Conservation (phyloP, 2,329 filamentous ascomycete genomes). For the Fonsecaea nubica region DNA sequence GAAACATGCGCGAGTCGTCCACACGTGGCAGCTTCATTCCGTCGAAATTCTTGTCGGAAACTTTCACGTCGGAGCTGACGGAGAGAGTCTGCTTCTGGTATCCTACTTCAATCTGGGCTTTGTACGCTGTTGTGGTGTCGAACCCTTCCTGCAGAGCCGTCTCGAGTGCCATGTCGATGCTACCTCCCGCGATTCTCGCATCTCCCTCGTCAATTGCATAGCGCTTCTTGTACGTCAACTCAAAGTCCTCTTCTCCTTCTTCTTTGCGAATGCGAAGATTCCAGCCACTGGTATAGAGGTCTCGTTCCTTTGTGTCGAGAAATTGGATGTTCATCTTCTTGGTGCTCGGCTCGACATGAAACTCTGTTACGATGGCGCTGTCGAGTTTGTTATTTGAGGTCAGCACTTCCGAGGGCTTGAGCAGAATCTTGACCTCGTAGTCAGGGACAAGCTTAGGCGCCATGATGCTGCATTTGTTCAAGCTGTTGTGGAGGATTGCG, state of each 20-base stretch:
- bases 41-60: conserved; percentile 38
- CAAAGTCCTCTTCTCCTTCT: conserved; percentile 45
- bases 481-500: not conserved
- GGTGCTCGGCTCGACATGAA: conserved; percentile 42
- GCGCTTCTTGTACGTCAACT: conserved; percentile 52
- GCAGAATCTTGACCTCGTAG: not conserved
- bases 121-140: conserved; percentile 44
- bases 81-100: conserved; percentile 49
- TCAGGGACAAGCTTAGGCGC: not conserved
- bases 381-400: conserved; percentile 41
- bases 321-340: conserved; percentile 50
- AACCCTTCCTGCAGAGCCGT: conserved; percentile 46
- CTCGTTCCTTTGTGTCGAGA: conserved; percentile 45
- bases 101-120: conserved; percentile 49
- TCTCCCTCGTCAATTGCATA: conserved; percentile 43
- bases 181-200: conserved; percentile 43
- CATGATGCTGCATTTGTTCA: not conserved
- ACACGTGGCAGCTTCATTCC: not conserved
- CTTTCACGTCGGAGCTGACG: conserved; percentile 44
- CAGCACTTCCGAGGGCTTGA: not conserved
- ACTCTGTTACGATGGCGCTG: conserved; percentile 42
- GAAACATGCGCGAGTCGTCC: not conserved
- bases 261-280: conserved; percentile 49
- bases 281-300: conserved; percentile 47
- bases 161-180: not conserved